Conservation (phyloP, 768 basidiomycete species). For the Tulasnella sp. region DNA sequence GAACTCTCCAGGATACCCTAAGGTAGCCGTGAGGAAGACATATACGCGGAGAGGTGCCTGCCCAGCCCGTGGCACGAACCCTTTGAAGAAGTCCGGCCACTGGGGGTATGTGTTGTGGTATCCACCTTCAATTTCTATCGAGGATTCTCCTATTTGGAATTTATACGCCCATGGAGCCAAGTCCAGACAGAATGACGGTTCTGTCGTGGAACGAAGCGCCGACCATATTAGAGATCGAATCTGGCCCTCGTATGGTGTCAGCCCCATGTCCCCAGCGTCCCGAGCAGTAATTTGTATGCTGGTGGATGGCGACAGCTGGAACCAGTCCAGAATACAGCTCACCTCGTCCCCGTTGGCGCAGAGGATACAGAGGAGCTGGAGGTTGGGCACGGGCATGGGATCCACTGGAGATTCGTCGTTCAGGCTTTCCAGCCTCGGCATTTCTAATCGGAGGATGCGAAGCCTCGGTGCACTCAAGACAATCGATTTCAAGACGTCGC, state of each 20-base stretch:
- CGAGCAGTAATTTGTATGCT: not conserved
- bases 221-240: not conserved
- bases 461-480: not conserved
- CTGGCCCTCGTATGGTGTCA: not conserved
- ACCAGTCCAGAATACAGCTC: not conserved
- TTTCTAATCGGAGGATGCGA: not conserved
- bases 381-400: not conserved
- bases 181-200: not conserved
- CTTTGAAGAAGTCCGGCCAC: not conserved
- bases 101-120: no score
- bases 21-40: not conserved
- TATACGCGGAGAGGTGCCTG: not conserved
- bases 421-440: not conserved
- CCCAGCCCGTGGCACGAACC: not conserved
- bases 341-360: not conserved
- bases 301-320: not conserved
- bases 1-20: not conserved
- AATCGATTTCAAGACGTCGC: not conserved
- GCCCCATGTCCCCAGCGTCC: not conserved
- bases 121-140: not conserved
- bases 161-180: not conserved
- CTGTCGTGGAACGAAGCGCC: not conserved
- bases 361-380: not conserved
- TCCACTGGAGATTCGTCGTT: not conserved
- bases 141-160: not conserved